Evolutionary conservation across 2,329 filamentous ascomycete genomes (phyloP).

Genomic region (Sporothrix humicola): DNA sequence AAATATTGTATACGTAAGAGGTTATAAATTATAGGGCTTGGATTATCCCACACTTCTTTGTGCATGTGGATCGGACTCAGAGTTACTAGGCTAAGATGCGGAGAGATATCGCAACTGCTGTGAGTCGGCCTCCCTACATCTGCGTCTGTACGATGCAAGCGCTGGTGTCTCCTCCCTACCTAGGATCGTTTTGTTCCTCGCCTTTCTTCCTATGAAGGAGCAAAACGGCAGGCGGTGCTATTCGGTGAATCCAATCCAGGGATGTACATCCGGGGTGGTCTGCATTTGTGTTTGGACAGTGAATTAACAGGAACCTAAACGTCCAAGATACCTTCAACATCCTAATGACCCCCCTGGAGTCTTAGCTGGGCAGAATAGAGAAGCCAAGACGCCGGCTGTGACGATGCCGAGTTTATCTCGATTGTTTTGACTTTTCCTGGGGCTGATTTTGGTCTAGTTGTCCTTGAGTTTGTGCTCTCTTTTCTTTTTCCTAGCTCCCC

Average conservation of each 20-base stretch:
- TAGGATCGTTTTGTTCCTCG: not conserved
- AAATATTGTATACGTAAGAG: too few species aligned
- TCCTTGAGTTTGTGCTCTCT: not conserved
- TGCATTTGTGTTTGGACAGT: too few species aligned
- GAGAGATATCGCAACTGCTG: too few species aligned
- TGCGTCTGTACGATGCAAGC: not conserved
- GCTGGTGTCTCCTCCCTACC: not conserved
- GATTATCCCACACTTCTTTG: too few species aligned
- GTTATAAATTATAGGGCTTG: too few species aligned
- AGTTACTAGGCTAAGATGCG: too few species aligned
- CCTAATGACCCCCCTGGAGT: not conserved
- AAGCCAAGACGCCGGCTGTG: too few species aligned
- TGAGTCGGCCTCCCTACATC: not conserved
- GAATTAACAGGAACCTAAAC: too few species aligned
- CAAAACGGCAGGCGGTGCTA: not conserved
- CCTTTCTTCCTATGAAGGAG: not conserved
- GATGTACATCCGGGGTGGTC: constrained; percentile 4
- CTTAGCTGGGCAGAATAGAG: too few species aligned
- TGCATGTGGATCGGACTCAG: too few species aligned
- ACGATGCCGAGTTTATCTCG: not conserved
- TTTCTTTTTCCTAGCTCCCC: not conserved
- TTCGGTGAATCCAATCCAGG: not conserved
- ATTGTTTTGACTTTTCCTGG: constrained; percentile 1
- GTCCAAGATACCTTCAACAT: not conserved
- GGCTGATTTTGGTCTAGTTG: not conserved